Evolutionary conservation across 2,329 filamentous ascomycete species (phyloP).

Genomic region (Lojkania enalia): DNA sequence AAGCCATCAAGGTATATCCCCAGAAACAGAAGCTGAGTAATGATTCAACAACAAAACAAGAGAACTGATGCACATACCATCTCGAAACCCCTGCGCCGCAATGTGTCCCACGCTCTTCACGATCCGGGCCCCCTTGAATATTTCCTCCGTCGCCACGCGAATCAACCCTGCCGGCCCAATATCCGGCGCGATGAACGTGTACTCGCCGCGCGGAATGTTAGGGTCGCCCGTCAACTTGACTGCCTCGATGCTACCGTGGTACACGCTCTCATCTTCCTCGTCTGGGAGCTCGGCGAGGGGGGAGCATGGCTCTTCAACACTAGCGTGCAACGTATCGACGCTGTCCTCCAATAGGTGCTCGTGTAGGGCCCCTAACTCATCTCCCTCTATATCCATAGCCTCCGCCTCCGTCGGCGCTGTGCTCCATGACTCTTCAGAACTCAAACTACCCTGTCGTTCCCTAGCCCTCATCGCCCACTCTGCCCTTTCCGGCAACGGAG

Average conservation of each 20-base stretch:
- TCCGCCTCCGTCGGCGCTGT: conserved; percentile 31
- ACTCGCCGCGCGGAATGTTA: conserved; percentile 85
- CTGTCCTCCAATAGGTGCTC: conserved; percentile 45
- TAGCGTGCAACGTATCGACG: conserved; percentile 33
- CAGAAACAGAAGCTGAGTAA: no score
- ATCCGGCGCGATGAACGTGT: conserved; percentile 79
- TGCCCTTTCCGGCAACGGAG: conserved; percentile 45
- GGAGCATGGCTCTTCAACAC: conserved; percentile 1
- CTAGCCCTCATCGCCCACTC: conserved; percentile 30
- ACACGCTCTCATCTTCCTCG: conserved; percentile 44
- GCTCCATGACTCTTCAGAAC: conserved; percentile 35
- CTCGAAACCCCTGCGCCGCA: conserved; percentile 69
- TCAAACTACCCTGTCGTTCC: conserved; percentile 33
- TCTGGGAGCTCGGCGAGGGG: not conserved
- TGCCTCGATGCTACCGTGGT: conserved; percentile 73
- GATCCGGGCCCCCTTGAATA: conserved; percentile 73
- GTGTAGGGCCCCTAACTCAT: conserved; percentile 11
- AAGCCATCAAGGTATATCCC: no score
- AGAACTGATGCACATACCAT: conserved; percentile 60
- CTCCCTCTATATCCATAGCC: conserved; percentile 11
- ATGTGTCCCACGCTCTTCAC: conserved; percentile 78
- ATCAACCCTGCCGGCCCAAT: conserved; percentile 69
- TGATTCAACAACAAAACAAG: no score
- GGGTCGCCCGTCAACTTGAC: conserved; percentile 92
- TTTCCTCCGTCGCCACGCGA: conserved; percentile 64